Base-by-base conservation (phyloP, 2,329 filamentous ascomycete species). In the Ophiocordyceps camponoti-rufipedis region DNA sequence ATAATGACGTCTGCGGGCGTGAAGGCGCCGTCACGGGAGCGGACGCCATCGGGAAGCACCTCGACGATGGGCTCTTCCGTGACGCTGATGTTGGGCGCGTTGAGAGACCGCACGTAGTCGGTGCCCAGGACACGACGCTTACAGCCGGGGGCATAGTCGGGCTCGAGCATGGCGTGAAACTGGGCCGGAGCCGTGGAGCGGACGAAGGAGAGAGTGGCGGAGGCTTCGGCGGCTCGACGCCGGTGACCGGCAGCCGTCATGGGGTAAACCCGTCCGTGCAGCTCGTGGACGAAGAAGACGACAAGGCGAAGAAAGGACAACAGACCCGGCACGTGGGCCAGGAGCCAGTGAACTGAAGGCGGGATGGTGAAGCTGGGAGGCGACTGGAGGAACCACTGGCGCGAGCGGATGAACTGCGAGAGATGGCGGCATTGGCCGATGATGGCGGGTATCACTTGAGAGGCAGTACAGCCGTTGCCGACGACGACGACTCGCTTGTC, bases 71-170 rank as follows among this genome's bases (percentile, higher is more conserved):
- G 62, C 23, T 71, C 65, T 0, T 72, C 69, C 0, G 71, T 74
- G 44, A 66, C 43, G 1, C 53, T 57, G 7, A 67, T 28, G 8
- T 75, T 75, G 0, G 67, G 58, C 4, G 69, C 58, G 35, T 75
- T 63, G 35, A 82, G 58, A 39, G 65, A 63, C 13, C 62, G 52
- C 18, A 76, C 65, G 62, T 79, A 82, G 1, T 63, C 64, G 2
- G 68, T 64, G 48, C 80, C 75, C 45, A 72, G 71, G 46, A 82
- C 71, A 13, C 75, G 66, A n/a, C 78, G 62, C 59, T 80, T 82
- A 60, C 77, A 81, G 1, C 76, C 75, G 13, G 80, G 58, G 41
- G 69, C 66, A 47, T 78, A 82, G 44, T 80, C 68, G 0, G 78
- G 78, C 1, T 75, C 74, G 33, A 82, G 55, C 7, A 78, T 65